phyloP scores from a whole-genome alignment of 495 filamentous ascomycete species.

The Hyaloscypha variabilis region DNA sequence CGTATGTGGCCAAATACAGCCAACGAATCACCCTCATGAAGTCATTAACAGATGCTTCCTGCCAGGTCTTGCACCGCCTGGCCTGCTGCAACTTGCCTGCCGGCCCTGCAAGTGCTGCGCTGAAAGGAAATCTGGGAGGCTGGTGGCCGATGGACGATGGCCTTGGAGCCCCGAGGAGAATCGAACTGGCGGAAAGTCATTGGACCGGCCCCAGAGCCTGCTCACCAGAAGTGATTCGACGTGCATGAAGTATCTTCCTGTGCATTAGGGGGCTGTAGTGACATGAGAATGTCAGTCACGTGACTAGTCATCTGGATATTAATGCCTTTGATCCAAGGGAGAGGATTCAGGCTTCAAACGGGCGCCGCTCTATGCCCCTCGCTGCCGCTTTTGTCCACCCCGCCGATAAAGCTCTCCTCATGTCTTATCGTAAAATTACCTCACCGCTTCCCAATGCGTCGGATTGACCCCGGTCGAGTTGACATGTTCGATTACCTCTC shows the following conservation, averaged over 20 bases:
- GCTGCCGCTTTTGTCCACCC: neutral
- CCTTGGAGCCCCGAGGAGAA: neutral
- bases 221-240: conserved; percentile 4
- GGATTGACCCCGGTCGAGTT: conserved; percentile 1
- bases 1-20: neutral
- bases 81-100: conserved; percentile 2
- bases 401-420: conserved; percentile 24
- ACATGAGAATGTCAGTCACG: neutral
- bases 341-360: neutral
- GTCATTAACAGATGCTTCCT: neutral
- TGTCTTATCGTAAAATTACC: conserved; percentile 27
- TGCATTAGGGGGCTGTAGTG: neutral
- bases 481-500: conserved; percentile 23
- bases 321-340: neutral
- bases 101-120: conserved; percentile 5
- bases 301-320: neutral
- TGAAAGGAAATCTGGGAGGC: conserved; percentile 19
- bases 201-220: neutral
- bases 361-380: conserved; percentile 6
- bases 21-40: conserved; percentile 16
- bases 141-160: conserved; percentile 9
- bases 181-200: conserved; percentile 3
- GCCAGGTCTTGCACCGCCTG: conserved; percentile 3
- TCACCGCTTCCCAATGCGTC: conserved; percentile 22
- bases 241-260: neutral